Evolutionary conservation across 495 filamentous ascomycete species (phyloP).

Genomic region (Neurospora sp.): DNA sequence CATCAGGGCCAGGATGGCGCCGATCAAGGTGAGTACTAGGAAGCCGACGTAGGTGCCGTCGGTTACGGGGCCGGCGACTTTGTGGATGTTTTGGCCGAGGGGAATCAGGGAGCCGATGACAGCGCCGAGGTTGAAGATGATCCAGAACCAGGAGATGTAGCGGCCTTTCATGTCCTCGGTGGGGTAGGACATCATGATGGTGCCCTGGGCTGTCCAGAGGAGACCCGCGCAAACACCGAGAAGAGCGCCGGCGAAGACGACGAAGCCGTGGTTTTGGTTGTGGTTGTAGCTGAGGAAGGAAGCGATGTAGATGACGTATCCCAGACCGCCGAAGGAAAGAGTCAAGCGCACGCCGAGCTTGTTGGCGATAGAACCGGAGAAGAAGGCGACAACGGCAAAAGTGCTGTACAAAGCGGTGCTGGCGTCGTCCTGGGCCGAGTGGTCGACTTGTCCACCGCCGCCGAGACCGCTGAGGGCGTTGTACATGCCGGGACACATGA

Average conservation of each 20-base stretch:
- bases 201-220: conserved; percentile 86
- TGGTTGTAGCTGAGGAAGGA: conserved; percentile 77
- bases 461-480: conserved; percentile 71
- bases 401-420: conserved; percentile 69
- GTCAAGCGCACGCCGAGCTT: conserved; percentile 63
- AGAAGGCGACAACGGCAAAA: conserved; percentile 80
- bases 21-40: conserved; percentile 71
- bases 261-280: conserved; percentile 62
- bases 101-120: conserved; percentile 83
- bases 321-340: conserved; percentile 70
- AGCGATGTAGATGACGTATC: conserved; percentile 76
- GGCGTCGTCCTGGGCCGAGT: conserved; percentile 55
- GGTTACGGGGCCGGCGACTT: conserved; percentile 47
- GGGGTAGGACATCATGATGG: conserved; percentile 94
- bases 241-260: conserved; percentile 65
- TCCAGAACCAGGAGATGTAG: conserved; percentile 88
- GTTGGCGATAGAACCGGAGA: conserved; percentile 72
- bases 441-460: conserved; percentile 59
- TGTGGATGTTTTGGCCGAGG: conserved; percentile 70
- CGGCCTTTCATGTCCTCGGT: conserved; percentile 71
- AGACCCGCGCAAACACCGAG: conserved; percentile 74
- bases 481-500: conserved; percentile 81
- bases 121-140: conserved; percentile 88
- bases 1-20: conserved; percentile 59
- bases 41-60: conserved; percentile 89